Evolutionary conservation across 805 yeast species (phyloP).

Genomic region (Candida glaebosa): DNA sequence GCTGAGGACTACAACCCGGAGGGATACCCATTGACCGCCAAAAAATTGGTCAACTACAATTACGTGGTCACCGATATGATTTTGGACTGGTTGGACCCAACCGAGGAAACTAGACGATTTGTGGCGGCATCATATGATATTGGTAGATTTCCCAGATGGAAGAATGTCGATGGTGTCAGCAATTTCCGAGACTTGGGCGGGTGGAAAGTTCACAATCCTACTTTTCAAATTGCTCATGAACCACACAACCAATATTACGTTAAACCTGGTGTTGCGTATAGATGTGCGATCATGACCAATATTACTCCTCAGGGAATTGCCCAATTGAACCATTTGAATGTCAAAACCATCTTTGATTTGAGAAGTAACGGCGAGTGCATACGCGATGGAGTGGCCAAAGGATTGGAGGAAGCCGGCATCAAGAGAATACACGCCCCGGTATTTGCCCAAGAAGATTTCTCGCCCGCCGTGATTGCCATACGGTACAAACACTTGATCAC

Average conservation of each 20-base stretch:
- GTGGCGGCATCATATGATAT: slow-evolving; percentile 30
- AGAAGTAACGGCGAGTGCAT: slow-evolving; percentile 57
- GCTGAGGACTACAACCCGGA: slow-evolving; percentile 33
- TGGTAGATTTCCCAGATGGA: slow-evolving; percentile 53
- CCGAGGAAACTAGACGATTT: slow-evolving; percentile 54
- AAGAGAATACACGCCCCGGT: slow-evolving; percentile 55
- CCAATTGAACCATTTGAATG: slow-evolving; percentile 39
- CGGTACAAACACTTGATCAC: slow-evolving; percentile 52
- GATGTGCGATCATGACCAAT: slow-evolving; percentile 59
- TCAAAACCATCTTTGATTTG: slow-evolving; percentile 62
- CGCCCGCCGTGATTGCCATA: slow-evolving; percentile 62
- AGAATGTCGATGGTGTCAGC: slow-evolving; percentile 58
- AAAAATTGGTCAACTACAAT: slow-evolving; percentile 54
- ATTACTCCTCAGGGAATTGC: slow-evolving; percentile 50
- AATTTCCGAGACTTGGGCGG: slow-evolving; percentile 86
- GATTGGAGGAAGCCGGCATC: slow-evolving; percentile 40
- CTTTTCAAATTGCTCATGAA: slow-evolving; percentile 13
- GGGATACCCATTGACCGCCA: slow-evolving; percentile 42
- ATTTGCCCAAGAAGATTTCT: slow-evolving; percentile 48
- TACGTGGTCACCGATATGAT: slow-evolving; percentile 48
- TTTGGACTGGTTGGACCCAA: slow-evolving; percentile 44
- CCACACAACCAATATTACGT: slow-evolving; percentile 35
- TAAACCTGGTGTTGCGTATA: slow-evolving; percentile 50
- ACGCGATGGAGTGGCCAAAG: slow-evolving; percentile 41
- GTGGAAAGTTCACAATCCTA: slow-evolving; percentile 44